These are phyloP conservation scores for Plasmodium cynomolgi DNA, from an alignment of 169 alveolate species.

Conservation along the genomic window DNA sequence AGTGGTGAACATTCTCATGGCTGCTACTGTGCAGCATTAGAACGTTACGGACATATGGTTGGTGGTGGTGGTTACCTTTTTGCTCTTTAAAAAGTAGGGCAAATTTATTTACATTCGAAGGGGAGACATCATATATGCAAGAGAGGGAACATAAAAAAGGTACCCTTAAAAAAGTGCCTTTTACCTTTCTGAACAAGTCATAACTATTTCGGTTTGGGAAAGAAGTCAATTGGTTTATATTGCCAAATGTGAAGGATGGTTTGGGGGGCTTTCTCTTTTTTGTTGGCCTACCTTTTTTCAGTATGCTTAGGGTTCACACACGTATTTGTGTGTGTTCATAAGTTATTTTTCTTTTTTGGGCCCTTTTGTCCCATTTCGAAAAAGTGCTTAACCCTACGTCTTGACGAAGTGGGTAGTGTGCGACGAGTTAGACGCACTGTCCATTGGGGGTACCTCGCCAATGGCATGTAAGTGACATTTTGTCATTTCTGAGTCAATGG, in stretches of 20 bases:
- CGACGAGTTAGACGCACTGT: neutral
- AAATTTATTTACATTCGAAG: neutral
- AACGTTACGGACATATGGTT: neutral
- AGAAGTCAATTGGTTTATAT: neutral
- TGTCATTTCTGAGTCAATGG: neutral
- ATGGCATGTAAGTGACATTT: neutral
- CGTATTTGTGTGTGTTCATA: neutral
- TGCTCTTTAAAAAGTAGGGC: neutral
- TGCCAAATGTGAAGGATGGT: neutral
- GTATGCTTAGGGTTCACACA: neutral
- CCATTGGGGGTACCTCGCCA: neutral
- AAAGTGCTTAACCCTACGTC: neutral
- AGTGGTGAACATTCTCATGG: neutral
- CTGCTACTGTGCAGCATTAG: neutral
- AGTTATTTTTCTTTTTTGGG: neutral
- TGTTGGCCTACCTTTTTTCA: neutral
- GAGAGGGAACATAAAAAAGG: neutral
- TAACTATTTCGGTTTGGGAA: neutral
- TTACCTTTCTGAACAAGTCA: neutral
- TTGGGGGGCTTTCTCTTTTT: neutral
- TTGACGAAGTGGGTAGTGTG: neutral
- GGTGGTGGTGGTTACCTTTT: neutral
- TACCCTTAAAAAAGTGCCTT: neutral
- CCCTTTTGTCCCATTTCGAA: neutral
- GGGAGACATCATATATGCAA: neutral